phyloP scores from a whole-genome alignment of 768 basidiomycete species.

The Glaciozyma martinii region DNA sequence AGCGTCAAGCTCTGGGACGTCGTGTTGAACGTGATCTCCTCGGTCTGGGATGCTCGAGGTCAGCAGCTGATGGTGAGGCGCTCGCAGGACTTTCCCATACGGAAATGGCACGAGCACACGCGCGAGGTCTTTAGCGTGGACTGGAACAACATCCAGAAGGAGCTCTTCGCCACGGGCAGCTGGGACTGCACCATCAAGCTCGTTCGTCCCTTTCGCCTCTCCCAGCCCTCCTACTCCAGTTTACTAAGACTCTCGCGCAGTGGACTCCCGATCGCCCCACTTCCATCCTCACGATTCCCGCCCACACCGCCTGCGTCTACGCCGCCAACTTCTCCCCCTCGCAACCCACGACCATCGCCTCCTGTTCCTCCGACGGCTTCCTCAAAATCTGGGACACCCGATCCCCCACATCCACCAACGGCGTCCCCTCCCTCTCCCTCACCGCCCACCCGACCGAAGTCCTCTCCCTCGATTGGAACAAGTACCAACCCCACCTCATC shows the following conservation, averaged over 20 bases:
- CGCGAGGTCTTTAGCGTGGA: constrained; percentile 88
- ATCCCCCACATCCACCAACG: constrained; percentile 15
- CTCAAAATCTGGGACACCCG: constrained; percentile 65
- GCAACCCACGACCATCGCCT: constrained; percentile 66
- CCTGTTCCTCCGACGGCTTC: constrained; percentile 79
- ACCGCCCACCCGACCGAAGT: constrained; percentile 48
- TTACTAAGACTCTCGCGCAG: constrained; percentile 42
- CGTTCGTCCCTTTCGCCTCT: constrained; percentile 46
- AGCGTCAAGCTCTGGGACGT: constrained; percentile 85
- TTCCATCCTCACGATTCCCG: constrained; percentile 71
- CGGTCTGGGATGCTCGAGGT: background rate
- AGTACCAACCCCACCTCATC: constrained; percentile 68
- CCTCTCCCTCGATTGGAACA: constrained; percentile 83
- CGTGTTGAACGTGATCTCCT: constrained; percentile 60
- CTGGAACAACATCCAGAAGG: constrained; percentile 90
- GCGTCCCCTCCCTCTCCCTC: constrained; percentile 16
- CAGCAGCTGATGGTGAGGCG: background rate
- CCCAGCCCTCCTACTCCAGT: background rate
- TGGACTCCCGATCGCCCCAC: constrained; percentile 76
- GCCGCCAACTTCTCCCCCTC: constrained; percentile 88
- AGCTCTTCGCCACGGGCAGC: constrained; percentile 72
- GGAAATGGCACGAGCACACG: constrained; percentile 87
- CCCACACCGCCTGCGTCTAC: constrained; percentile 78
- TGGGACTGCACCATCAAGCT: constrained; percentile 90
- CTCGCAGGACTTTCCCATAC: constrained; percentile 71